Evolutionary conservation across 331 rosid genomes (phyloP).

Genomic region (Acacia concinna): DNA sequence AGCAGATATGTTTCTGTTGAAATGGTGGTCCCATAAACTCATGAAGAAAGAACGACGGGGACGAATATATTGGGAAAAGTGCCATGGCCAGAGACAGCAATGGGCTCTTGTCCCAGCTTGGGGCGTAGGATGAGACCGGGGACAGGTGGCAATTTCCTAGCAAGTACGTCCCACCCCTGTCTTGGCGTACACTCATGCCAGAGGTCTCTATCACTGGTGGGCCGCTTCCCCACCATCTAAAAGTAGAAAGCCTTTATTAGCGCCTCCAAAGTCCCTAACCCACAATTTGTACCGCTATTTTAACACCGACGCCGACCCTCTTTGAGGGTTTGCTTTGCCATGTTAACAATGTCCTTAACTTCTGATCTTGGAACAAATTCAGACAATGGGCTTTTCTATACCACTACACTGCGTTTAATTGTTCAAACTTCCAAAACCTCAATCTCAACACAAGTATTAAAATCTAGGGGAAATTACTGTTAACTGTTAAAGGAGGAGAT

Average conservation of each 20-base stretch:
- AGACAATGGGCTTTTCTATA: too few relatives aligned
- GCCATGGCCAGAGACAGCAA: not conserved
- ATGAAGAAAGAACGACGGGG: not conserved
- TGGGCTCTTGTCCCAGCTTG: not conserved
- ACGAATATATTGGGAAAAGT: not conserved
- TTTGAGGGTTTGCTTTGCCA: not conserved
- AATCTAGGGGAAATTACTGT: too few relatives aligned
- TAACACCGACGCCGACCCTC: not conserved
- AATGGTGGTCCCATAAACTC: not conserved
- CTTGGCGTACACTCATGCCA: not conserved
- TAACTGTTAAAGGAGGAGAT: too few relatives aligned
- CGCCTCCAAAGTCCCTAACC: not conserved
- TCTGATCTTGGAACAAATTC: too few relatives aligned
- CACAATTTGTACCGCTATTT: not conserved
- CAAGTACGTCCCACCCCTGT: not conserved
- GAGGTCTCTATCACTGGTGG: not conserved
- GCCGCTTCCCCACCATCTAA: not conserved
- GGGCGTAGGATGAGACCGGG: not conserved
- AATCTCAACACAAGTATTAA: too few relatives aligned
- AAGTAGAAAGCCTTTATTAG: not conserved
- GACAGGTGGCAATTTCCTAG: not conserved
- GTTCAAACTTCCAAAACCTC: too few relatives aligned
- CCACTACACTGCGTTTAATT: too few relatives aligned
- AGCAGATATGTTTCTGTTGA: too few relatives aligned
- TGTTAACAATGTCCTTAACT: too few relatives aligned